Evolutionary conservation across 495 filamentous ascomycete genomes (phyloP).

Genomic region (Xylaria cubensis): DNA sequence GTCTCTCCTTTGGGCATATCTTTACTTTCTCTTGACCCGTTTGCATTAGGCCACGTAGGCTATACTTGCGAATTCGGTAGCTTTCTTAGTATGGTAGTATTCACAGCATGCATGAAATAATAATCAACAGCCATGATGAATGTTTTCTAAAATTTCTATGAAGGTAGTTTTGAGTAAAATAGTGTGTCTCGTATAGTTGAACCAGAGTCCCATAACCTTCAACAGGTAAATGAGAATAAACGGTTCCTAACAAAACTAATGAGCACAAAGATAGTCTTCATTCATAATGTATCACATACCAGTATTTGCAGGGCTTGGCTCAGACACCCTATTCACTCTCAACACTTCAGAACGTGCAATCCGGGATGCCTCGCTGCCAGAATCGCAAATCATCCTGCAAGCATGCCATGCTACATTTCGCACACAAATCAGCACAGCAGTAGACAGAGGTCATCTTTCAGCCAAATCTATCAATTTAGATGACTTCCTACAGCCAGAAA

Average conservation of each 20-base stretch:
- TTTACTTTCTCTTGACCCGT: not conserved
- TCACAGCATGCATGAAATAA: not conserved
- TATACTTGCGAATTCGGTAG: not conserved
- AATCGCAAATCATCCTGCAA: constrained; percentile 20
- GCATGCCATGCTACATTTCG: constrained; percentile 20
- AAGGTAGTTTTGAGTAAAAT: not conserved
- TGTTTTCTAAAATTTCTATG: not conserved
- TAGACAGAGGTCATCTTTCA: constrained; percentile 12
- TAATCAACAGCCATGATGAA: not conserved
- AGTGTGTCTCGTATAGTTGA: not conserved
- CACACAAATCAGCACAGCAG: constrained; percentile 6
- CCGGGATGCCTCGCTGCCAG: constrained; percentile 18
- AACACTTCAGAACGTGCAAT: constrained; percentile 19
- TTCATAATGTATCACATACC: constrained; percentile 24
- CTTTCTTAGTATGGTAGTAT: not conserved
- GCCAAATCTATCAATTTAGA: constrained; percentile 19
- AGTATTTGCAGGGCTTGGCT: constrained; percentile 25
- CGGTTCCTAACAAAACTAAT: not conserved
- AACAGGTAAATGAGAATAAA: not conserved
- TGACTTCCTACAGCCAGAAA: constrained; percentile 20
- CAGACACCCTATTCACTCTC: constrained; percentile 17
- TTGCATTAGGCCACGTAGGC: not conserved
- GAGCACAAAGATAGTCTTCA: constrained; percentile 19
- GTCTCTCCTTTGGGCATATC: not conserved
- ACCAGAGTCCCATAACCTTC: not conserved